phyloP scores from a whole-genome alignment of 192 early-diverging fungal genomes.

The Rhizoclosmatium sp. region DNA sequence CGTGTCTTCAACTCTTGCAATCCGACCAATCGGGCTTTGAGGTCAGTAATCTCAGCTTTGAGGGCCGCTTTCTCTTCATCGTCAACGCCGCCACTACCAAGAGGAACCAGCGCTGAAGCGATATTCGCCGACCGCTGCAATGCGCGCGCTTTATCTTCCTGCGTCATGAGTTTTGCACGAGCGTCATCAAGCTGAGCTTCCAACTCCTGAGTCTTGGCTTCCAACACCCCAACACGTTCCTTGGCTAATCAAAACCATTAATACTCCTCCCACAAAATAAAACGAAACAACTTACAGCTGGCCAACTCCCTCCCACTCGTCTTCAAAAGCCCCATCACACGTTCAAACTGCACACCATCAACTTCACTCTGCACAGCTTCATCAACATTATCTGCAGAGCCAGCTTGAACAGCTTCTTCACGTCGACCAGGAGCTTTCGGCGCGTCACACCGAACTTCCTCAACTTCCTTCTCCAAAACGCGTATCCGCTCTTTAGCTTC shows the following conservation, averaged over 20 bases:
- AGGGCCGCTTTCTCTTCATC: slow-evolving; percentile 20
- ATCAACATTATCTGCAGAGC: background rate
- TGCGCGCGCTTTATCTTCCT: background rate
- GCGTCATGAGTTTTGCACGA: background rate
- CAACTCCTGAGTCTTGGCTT: slow-evolving; percentile 3
- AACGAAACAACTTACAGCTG: background rate
- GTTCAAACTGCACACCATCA: slow-evolving; percentile 11
- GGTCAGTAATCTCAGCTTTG: slow-evolving; percentile 22
- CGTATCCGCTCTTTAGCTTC: background rate
- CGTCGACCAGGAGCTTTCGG: background rate
- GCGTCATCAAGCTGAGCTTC: slow-evolving; percentile 2
- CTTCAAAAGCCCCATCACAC: background rate
- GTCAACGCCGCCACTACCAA: background rate
- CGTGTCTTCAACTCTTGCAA: slow-evolving; percentile 25
- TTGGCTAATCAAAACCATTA: background rate
- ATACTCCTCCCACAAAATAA: background rate
- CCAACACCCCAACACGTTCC: background rate
- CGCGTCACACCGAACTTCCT: background rate
- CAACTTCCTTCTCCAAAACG: background rate
- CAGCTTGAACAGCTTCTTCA: background rate
- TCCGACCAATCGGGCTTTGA: slow-evolving; percentile 22
- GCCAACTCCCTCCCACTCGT: background rate
- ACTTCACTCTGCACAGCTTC: slow-evolving; percentile 9
- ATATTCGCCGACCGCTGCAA: background rate
- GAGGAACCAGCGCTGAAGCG: background rate